These are phyloP conservation scores for Phascolomyces articulosus DNA, from an alignment of 371 early-diverging fungal genomes.

Conservation along the genomic window DNA sequence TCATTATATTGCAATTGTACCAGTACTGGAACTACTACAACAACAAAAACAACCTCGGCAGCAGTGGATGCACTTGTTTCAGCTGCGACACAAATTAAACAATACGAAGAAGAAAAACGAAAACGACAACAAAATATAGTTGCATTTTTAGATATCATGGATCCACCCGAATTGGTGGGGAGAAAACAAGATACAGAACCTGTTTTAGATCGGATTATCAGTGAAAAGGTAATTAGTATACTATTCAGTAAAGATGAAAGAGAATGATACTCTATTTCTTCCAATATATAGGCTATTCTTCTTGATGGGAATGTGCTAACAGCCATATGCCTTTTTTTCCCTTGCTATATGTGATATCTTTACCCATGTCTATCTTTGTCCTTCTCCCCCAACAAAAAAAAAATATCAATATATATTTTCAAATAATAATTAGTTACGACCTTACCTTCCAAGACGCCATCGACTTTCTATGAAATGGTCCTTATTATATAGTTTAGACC, in stretches of 20 bases:
- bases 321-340: no score
- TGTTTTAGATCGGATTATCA: constrained; percentile 49
- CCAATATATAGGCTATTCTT: not conserved
- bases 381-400: no score
- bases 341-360: no score
- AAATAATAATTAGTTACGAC: constrained; percentile 23
- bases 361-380: no score
- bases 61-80: constrained; percentile 26
- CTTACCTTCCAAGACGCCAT: constrained; percentile 61
- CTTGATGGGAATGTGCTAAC: not conserved
- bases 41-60: constrained; percentile 4
- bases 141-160: constrained; percentile 17
- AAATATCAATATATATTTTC: not conserved
- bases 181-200: constrained; percentile 54
- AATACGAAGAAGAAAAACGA: constrained; percentile 10
- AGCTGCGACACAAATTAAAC: constrained; percentile 10
- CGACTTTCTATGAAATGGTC: constrained; percentile 72
- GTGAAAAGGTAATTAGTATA: constrained; percentile 45
- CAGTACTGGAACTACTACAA: not conserved
- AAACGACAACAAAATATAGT: constrained; percentile 9
- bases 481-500: constrained; percentile 87
- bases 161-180: constrained; percentile 35
- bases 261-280: not conserved
- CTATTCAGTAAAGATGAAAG: not conserved
- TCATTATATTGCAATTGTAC: not conserved